phyloP scores from a whole-genome alignment of 2,329 filamentous ascomycete species.

The Fusarium sp. region DNA sequence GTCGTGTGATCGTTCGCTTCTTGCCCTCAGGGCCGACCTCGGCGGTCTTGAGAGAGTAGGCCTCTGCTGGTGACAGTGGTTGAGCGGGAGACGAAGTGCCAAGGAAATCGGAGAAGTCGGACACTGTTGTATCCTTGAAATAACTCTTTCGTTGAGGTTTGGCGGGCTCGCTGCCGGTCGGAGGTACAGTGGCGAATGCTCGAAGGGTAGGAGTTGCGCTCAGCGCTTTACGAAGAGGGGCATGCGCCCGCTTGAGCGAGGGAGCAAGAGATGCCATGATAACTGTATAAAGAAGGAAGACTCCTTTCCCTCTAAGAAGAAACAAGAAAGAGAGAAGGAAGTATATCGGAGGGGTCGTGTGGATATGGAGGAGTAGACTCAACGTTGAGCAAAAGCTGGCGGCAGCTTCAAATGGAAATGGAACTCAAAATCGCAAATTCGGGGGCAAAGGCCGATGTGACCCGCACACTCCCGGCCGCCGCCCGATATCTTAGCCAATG shows the following conservation, averaged over 20 bases:
- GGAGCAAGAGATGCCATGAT: constrained; percentile 56
- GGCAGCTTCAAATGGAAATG: constrained; percentile 34
- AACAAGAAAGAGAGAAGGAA: neutral
- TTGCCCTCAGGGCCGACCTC: constrained; percentile 72
- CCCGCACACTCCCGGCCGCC: constrained; percentile 40
- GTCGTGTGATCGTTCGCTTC: constrained; percentile 74
- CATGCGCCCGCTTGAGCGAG: constrained; percentile 56
- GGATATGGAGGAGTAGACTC: constrained; percentile 17
- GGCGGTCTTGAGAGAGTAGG: constrained; percentile 70
- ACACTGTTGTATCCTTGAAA: constrained; percentile 69
- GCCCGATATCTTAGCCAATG: constrained; percentile 38
- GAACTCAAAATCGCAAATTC: constrained; percentile 44
- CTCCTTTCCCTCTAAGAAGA: constrained; percentile 4
- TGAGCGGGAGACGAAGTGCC: constrained; percentile 53
- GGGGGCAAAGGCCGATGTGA: constrained; percentile 44
- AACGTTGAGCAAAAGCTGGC: constrained; percentile 37
- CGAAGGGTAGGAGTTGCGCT: constrained; percentile 50
- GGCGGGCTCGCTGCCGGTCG: constrained; percentile 45
- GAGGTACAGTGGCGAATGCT: constrained; percentile 61
- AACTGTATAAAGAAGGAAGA: neutral
- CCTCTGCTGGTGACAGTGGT: constrained; percentile 62
- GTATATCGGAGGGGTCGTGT: constrained; percentile 24
- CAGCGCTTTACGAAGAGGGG: constrained; percentile 57
- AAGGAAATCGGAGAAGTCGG: constrained; percentile 69
- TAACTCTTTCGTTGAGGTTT: constrained; percentile 58